Base-by-base conservation (phyloP, 257 asterid genomes). In the Solanum piurae region DNA sequence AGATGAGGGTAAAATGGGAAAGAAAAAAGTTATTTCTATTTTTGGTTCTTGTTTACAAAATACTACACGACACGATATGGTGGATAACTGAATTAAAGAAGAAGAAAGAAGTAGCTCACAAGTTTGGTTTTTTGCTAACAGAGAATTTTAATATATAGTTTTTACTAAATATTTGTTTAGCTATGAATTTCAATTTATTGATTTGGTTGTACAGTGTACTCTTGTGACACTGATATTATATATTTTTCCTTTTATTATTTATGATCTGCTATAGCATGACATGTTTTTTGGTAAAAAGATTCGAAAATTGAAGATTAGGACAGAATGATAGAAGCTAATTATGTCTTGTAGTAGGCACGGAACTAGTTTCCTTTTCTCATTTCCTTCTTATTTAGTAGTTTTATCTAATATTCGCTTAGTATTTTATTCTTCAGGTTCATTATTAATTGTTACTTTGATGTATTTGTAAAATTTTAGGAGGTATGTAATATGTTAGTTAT, bases 11-110 rank as follows among this genome's bases (percentile, higher is more conserved):
- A 44, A 23, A 52, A 68, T 85, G 83, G 88, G 75, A 23, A 86
- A 33, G 13, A 34, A 46, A 86, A 31, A 72, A 20, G 31, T 80
- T 64, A 46, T 29, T 46, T 46, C 40, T 49, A 23, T 9, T 9
- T 55, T 49, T 46, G 85, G 64, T 25, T 42, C 25, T 18, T 18
- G 4, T 1, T 80, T 80, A 82, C 85, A 80, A 46, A 46, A 80
- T 29, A 82, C 69, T 29, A 29, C 69, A 80, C 42, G 66, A 80
- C 42, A 82, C 29, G 85, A 80, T 23, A 44, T 23, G 55, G 5
- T 82, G 85, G 85, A 74, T 79, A 79, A 79, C 85, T 44, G 85
- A 79, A 79, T 13, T 79, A 79, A 79, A 79, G 85, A 79, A 27
- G 25, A 79, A 29, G 29, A 49, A 49, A 82, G 85, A 9, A 29